Conservation (phyloP, 2,329 filamentous ascomycete species). For the Pseudopyrenochaeta lycopersici region DNA sequence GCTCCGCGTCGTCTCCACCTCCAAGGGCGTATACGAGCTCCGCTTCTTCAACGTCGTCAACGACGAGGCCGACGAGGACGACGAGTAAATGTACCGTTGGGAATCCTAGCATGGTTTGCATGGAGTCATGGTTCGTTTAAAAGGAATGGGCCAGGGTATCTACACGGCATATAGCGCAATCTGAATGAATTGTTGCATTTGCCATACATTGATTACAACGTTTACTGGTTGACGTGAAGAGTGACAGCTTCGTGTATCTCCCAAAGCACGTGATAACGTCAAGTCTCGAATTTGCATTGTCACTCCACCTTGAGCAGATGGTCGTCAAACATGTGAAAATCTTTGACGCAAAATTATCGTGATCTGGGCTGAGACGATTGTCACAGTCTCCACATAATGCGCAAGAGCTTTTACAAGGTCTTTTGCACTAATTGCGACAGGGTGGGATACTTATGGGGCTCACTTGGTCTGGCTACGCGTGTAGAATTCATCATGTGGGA, state of each 20-base stretch:
- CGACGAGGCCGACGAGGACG: slow-evolving; percentile 96
- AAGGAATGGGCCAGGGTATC: slow-evolving; percentile 28
- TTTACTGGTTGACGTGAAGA: background rate
- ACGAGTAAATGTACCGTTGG: slow-evolving; percentile 75
- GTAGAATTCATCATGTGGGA: too few species aligned
- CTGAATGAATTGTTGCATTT: slow-evolving; percentile 37
- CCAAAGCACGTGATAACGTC: too few species aligned
- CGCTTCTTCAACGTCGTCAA: slow-evolving; percentile 99
- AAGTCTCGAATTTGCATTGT: too few species aligned
- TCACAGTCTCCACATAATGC: too few species aligned
- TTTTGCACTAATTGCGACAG: too few species aligned
- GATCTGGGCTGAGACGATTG: too few species aligned
- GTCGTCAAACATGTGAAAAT: too few species aligned
- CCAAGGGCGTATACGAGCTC: slow-evolving; percentile 98
- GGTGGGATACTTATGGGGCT: too few species aligned
- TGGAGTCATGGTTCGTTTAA: slow-evolving; percentile 27
- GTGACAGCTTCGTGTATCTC: background rate
- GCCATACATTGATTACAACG: slow-evolving; percentile 5
- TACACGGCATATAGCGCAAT: slow-evolving; percentile 42
- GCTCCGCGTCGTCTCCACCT: slow-evolving; percentile 98
- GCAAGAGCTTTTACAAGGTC: too few species aligned
- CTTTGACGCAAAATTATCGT: too few species aligned
- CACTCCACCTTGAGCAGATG: too few species aligned
- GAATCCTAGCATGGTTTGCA: slow-evolving; percentile 25
- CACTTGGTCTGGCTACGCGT: too few species aligned